These are phyloP conservation scores for Ettlia oleoabundans DNA, from an alignment of 139 green algal species.

Conservation along the genomic window DNA sequence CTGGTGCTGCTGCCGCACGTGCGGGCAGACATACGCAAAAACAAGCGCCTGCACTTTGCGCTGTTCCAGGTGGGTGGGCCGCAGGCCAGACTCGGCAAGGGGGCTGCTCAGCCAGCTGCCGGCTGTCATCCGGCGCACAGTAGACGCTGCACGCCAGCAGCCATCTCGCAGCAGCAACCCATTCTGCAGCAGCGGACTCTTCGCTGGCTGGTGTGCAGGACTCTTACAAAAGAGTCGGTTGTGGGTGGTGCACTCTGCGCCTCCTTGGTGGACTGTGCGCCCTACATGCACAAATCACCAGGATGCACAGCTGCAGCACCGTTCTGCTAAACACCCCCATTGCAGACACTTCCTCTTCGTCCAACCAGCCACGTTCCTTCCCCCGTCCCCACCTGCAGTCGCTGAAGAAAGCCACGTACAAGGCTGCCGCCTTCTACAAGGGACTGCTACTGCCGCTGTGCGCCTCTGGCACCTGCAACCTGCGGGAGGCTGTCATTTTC, in stretches of 20 bases:
- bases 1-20: conserved; percentile 95
- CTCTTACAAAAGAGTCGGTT: too few relatives aligned
- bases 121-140: too few relatives aligned
- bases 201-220: not conserved
- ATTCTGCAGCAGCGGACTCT: not conserved
- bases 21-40: conserved; percentile 83
- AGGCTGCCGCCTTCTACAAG: conserved; percentile 98
- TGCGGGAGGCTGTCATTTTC: conserved; percentile 97
- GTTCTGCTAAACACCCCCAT: not conserved
- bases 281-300: too few relatives aligned
- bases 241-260: not conserved
- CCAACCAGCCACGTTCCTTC: conserved; percentile 8
- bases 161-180: too few relatives aligned
- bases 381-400: conserved; percentile 38
- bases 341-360: not conserved
- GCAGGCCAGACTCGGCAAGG: too few relatives aligned
- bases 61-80: conserved; percentile 95
- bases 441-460: conserved; percentile 93
- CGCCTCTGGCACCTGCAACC: conserved; percentile 77
- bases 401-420: conserved; percentile 98
- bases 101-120: too few relatives aligned
- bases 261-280: not conserved
- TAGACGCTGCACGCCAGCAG: too few relatives aligned
- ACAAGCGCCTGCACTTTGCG: conserved; percentile 95
- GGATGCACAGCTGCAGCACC: not conserved